phyloP scores from a whole-genome alignment of 2,329 filamentous ascomycete genomes.

The Fusarium hainanense region DNA sequence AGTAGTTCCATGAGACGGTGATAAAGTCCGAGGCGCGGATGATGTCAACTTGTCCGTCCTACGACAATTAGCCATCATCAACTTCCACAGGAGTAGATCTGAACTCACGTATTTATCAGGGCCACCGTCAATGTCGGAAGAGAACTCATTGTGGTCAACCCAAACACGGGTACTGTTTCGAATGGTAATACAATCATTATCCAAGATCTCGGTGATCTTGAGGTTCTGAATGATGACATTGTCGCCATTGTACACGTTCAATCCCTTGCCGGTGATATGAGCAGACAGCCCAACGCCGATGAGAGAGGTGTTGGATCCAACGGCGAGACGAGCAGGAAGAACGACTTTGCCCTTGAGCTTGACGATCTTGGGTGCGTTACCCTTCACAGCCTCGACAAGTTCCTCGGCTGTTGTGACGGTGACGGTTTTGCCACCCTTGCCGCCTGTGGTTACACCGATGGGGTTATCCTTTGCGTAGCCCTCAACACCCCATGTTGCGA shows the following conservation, averaged over 20 bases:
- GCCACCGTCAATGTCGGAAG: conserved; percentile 53
- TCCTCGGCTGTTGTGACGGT: conserved; percentile 56
- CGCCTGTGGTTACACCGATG: conserved; percentile 53
- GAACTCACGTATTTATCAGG: conserved; percentile 52
- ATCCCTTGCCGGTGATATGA: conserved; percentile 51
- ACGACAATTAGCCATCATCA: neutral
- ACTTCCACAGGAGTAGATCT: rapidly evolving
- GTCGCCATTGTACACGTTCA: conserved; percentile 50
- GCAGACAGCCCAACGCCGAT: conserved; percentile 52
- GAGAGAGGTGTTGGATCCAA: conserved; percentile 60
- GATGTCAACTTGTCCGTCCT: conserved; percentile 60
- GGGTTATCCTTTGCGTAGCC: conserved; percentile 52
- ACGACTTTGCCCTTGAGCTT: conserved; percentile 50
- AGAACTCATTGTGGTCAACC: conserved; percentile 61
- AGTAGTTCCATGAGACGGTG: conserved; percentile 61
- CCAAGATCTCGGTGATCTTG: conserved; percentile 51
- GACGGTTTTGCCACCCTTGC: conserved; percentile 59
- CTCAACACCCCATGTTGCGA: conserved; percentile 42
- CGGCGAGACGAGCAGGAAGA: conserved; percentile 54
- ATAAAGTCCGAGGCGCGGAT: conserved; percentile 58
- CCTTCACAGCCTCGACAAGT: conserved; percentile 57
- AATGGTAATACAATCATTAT: conserved; percentile 57
- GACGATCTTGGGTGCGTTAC: conserved; percentile 56
- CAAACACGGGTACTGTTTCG: conserved; percentile 59
- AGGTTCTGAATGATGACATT: conserved; percentile 57